Evolutionary conservation across 208 protist genomes (phyloP).

Genomic region (Trypanosoma boissoni): DNA sequence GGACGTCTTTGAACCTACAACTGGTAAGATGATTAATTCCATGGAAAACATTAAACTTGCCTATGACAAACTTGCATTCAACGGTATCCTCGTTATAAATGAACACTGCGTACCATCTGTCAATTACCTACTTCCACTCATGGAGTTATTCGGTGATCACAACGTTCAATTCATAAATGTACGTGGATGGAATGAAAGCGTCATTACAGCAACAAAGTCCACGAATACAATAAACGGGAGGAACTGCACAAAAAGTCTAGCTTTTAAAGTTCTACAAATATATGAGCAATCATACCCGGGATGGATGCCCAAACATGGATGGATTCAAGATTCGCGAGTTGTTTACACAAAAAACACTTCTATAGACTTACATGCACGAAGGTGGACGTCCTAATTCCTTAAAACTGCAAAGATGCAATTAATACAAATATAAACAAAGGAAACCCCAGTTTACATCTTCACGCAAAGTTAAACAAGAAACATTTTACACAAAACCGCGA

Average conservation of each 20-base stretch:
- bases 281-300: constrained; percentile 7
- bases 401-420: too few relatives aligned
- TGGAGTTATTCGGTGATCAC: constrained; percentile 39
- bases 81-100: constrained; percentile 72
- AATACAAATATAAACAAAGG: constrained; percentile 8
- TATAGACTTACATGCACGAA: constrained; percentile 1
- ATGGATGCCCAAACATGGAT: constrained; percentile 17
- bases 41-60: constrained; percentile 30
- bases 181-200: constrained; percentile 73
- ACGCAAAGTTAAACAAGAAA: neutral
- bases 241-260: constrained; percentile 13
- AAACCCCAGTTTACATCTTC: neutral
- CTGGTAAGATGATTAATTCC: constrained; percentile 49
- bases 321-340: neutral
- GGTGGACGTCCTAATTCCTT: constrained; percentile 13
- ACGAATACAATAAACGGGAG: too few relatives aligned
- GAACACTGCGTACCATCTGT: constrained; percentile 61
- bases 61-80: constrained; percentile 31
- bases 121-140: constrained; percentile 31
- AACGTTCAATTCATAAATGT: constrained; percentile 74
- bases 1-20: constrained; percentile 76
- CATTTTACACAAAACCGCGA: neutral
- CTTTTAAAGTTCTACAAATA: constrained; percentile 1
- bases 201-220: constrained; percentile 53
- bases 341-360: neutral